These are phyloP conservation scores for Fusarium sublunatum DNA, from an alignment of 2,329 filamentous ascomycete genomes.

Conservation along the genomic window DNA sequence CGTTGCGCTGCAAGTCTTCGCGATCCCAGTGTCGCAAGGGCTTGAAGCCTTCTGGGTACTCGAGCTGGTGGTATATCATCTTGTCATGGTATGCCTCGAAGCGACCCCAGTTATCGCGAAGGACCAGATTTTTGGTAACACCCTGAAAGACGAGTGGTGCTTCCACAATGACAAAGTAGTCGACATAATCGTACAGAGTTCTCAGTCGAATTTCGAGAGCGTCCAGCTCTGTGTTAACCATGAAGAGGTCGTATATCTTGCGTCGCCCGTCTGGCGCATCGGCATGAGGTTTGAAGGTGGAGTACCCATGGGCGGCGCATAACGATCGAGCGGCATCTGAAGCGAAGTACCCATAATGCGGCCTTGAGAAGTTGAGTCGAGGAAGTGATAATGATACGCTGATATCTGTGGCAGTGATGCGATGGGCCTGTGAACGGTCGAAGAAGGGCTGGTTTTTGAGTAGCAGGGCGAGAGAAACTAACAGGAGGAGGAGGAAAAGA, in stretches of 20 bases:
- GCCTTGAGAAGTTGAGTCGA: conserved; percentile 42
- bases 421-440: conserved; percentile 23
- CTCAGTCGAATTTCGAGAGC: conserved; percentile 73
- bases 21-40: conserved; percentile 59
- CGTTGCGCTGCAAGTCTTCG: conserved; percentile 66
- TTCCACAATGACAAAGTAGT: conserved; percentile 75
- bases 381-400: conserved; percentile 38
- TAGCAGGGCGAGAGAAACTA: conserved; percentile 29
- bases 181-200: conserved; percentile 66
- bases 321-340: conserved; percentile 46
- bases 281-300: conserved; percentile 44
- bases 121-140: conserved; percentile 63
- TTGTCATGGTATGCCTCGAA: conserved; percentile 67
- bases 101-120: conserved; percentile 63
- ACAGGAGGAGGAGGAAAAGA: conserved; percentile 17
- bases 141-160: conserved; percentile 68
- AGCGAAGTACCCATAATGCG: conserved; percentile 45
- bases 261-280: conserved; percentile 40
- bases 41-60: conserved; percentile 56
- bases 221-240: conserved; percentile 72
- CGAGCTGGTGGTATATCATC: conserved; percentile 69
- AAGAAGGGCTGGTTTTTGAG: conserved; percentile 36
- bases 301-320: conserved; percentile 51
- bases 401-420: conserved; percentile 42
- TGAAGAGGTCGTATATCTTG: conserved; percentile 64